Evolutionary conservation across 164 flowering plant genomes (phyloP), one percentile per base, ranked within the genome.

Genomic region (Vitis amurensis): DNA sequence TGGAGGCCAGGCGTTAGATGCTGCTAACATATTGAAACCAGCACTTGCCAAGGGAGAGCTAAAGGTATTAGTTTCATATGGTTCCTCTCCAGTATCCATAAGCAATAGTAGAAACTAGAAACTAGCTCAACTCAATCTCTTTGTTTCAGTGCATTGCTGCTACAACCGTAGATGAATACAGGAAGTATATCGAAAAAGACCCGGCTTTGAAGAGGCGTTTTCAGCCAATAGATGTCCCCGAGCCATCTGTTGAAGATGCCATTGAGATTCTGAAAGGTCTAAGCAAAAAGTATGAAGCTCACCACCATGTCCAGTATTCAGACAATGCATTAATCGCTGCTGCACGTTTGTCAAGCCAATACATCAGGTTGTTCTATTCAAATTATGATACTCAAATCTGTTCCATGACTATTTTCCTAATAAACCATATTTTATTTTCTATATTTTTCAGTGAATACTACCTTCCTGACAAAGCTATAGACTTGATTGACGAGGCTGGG

Each of bases 21-120:
- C 75, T 14, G 68, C 69, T 3, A 71, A 76, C 59, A 71, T 76
- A 13, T 71, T 76, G 37, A 71, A 76, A 52, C 78, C 75, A 9
- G 51, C 78, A 50, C 75, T 76, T 58, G 75, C 78, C 1, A 31
- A 68, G 51, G 78, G 78, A 19, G 72, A 74, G 52, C 64, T 68
- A 3, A 19, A 67, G 66, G 75, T 72, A 65, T 11, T 9, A 30
- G n/a, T 29, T 15, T 27, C n/a, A 3, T 29, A 29, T 12, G 11
- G 13, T 10, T 19, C 6, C 31, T 19, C 11, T 37, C 15, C 37
- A 30, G 6, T 12, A 8, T 3, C 15, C 7, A 3, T 5, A 30
- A 11, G 14, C 11, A 61, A 31, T 10, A 5, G 16, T 3, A 12
- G 16, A 14, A 15, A 30, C 2, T 14, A 14, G 14, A n/a, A 7